Evolutionary conservation across 208 protist genomes (phyloP).

Genomic region (Trypanosomatidae sp.): DNA sequence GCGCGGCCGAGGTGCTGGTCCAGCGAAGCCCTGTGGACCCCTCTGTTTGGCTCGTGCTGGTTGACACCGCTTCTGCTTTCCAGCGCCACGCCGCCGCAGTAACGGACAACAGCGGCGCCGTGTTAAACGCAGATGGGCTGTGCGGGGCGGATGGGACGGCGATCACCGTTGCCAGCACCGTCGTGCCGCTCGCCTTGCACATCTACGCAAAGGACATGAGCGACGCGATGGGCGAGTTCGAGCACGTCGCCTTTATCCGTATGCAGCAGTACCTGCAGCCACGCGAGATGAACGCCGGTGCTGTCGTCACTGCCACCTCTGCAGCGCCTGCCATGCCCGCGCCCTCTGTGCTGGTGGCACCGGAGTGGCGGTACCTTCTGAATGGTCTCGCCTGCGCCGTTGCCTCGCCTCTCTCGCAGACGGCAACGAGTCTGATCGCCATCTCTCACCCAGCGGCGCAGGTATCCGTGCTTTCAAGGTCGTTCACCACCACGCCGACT

Average conservation of each 20-base stretch:
- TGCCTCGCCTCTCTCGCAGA: background rate
- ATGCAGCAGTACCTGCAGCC: constrained; percentile 20
- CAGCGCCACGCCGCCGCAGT: constrained; percentile 44
- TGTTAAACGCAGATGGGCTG: background rate
- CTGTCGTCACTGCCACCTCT: constrained; percentile 3
- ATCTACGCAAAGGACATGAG: constrained; percentile 28
- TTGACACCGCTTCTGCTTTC: constrained; percentile 42
- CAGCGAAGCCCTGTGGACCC: constrained; percentile 57
- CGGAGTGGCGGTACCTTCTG: constrained; percentile 22
- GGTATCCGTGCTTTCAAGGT: background rate
- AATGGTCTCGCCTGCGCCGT: constrained; percentile 18
- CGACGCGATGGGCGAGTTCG: constrained; percentile 29
- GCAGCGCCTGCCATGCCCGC: background rate
- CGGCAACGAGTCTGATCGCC: background rate
- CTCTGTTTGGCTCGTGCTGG: constrained; percentile 61
- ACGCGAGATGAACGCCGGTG: constrained; percentile 1
- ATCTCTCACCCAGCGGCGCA: background rate
- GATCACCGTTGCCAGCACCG: background rate
- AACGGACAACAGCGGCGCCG: background rate
- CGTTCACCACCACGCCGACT: background rate
- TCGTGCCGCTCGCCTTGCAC: constrained; percentile 20
- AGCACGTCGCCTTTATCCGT: constrained; percentile 66
- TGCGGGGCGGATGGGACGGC: background rate
- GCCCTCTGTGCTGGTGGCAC: constrained; percentile 6
- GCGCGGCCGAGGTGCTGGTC: constrained; percentile 53